Evolutionary conservation across 1,284 basidiomycete species (phyloP).

Genomic region (Ustilago trichophora): DNA sequence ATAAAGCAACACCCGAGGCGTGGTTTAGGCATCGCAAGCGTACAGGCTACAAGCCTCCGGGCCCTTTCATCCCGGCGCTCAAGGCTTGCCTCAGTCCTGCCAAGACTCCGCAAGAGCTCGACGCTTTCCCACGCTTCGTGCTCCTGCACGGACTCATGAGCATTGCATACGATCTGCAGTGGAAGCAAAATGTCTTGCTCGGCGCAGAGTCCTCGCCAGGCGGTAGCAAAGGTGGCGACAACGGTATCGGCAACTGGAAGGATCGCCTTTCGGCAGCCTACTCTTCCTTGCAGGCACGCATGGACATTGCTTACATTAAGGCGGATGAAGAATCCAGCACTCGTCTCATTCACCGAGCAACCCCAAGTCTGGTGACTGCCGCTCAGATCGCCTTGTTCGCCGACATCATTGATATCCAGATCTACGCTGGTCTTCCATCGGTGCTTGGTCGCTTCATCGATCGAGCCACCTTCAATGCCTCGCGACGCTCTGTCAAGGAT

Average conservation of each 20-base stretch:
- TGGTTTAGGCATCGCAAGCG: constrained; percentile 43
- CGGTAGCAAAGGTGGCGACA: constrained; percentile 22
- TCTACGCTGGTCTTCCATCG: constrained; percentile 51
- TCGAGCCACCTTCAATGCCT: constrained; percentile 47
- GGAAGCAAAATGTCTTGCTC: constrained; percentile 53
- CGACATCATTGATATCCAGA: constrained; percentile 55
- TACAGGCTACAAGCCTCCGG: constrained; percentile 39
- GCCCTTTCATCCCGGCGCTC: constrained; percentile 47
- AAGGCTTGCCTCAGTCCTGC: constrained; percentile 49
- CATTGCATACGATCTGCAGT: constrained; percentile 54
- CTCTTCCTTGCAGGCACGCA: constrained; percentile 43
- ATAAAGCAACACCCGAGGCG: constrained; percentile 39
- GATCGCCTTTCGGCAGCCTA: constrained; percentile 45
- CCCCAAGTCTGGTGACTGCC: constrained; percentile 45
- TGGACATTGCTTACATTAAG: constrained; percentile 49
- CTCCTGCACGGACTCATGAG: constrained; percentile 56
- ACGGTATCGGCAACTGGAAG: constrained; percentile 43
- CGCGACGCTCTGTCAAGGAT: constrained; percentile 41
- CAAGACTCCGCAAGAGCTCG: constrained; percentile 46
- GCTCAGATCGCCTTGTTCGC: constrained; percentile 52
- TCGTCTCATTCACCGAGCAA: constrained; percentile 43
- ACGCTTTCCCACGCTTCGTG: constrained; percentile 49
- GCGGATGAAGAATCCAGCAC: constrained; percentile 47
- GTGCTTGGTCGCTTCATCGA: constrained; percentile 56
- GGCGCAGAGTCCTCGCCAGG: constrained; percentile 43